Base-by-base conservation (phyloP, 2,329 filamentous ascomycete species). In the Thelonectria rubi region DNA sequence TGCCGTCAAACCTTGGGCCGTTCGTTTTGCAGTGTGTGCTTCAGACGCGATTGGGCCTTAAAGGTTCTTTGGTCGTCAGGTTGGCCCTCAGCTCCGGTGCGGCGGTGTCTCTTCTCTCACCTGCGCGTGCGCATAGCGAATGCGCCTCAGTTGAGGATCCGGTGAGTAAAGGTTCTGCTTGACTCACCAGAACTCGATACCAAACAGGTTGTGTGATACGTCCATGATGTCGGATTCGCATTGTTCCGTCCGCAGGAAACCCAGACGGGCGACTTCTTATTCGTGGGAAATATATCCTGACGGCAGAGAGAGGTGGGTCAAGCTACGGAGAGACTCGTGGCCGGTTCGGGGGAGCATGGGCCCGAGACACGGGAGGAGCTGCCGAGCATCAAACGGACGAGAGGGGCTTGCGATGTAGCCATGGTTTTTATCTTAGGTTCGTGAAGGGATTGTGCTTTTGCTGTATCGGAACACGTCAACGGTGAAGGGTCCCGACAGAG, bases 271-370 rank as follows among this genome's bases (percentile, higher is more conserved):
- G 12, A 34, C 30, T 20, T 39, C 20, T 50, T 20, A 62, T 62
- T 62, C 60, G 60, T 62, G 60, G 60, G 60, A 59, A 62, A 62
- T 58, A 58, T 14, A 15, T 21, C 11, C 49, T 55, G 58, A 14
- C 34, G 32, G 14, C 26, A 34, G 24, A 18, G 24, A 26, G 32
- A 24, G 43, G 52, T 61, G 58, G 58, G 48, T 32, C 34, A 45
- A 32, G 32, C 3, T 17, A 43, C 59, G 54, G 54, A 58, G 59
- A 58, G 30, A 61, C 49, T 54, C 50, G 42, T 54, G 34, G 26
- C 52, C 47, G 51, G 53, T 11, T 21, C 52, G 42, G 58, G 48
- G 54, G 58, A 58, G 48, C 54, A 54, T 62, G 55, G 59, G 54
- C 54, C 59, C 49, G 55, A 62, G 50, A 62, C 55, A 47, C 45